phyloP scores from a whole-genome alignment of 331 rosid genomes.

The Pyracantha coccinea region DNA sequence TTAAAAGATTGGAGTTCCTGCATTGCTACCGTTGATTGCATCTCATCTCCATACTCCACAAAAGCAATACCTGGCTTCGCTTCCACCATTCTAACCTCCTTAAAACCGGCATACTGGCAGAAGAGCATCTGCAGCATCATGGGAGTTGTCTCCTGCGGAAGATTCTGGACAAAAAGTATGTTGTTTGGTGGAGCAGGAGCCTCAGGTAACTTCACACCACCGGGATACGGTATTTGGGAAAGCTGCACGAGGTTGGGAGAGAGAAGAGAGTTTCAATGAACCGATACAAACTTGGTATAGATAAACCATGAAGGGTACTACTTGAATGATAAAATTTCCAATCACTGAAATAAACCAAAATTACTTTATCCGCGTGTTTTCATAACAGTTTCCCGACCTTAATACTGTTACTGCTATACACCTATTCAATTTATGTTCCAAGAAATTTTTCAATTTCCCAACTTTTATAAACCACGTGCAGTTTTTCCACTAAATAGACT shows the following conservation, averaged over 20 bases:
- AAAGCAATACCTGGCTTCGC: constrained; percentile 95
- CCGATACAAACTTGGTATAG: not conserved
- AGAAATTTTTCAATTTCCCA: not conserved
- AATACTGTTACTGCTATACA: not conserved
- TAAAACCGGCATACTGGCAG: constrained; percentile 80
- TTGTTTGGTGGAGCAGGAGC: constrained; percentile 97
- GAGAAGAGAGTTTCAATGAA: not conserved
- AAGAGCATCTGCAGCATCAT: constrained; percentile 98
- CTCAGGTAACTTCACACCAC: constrained; percentile 78
- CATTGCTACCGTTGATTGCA: constrained; percentile 84
- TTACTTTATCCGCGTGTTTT: not conserved
- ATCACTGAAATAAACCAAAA: not conserved
- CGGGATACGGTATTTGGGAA: constrained; percentile 74
- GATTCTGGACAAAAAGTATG: constrained; percentile 88
- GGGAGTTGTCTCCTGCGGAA: constrained; percentile 81
- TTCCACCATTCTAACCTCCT: constrained; percentile 98
- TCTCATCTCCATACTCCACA: constrained; percentile 85
- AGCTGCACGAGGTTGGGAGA: constrained; percentile 22
- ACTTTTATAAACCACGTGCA: not conserved
- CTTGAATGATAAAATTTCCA: not conserved
- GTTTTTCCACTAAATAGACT: not conserved
- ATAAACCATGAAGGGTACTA: not conserved
- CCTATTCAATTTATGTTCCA: not conserved
- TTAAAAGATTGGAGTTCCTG: constrained; percentile 89
- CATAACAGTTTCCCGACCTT: not conserved